Base-by-base conservation (phyloP, 768 basidiomycete species). In the Hemileccinum impolitum region DNA sequence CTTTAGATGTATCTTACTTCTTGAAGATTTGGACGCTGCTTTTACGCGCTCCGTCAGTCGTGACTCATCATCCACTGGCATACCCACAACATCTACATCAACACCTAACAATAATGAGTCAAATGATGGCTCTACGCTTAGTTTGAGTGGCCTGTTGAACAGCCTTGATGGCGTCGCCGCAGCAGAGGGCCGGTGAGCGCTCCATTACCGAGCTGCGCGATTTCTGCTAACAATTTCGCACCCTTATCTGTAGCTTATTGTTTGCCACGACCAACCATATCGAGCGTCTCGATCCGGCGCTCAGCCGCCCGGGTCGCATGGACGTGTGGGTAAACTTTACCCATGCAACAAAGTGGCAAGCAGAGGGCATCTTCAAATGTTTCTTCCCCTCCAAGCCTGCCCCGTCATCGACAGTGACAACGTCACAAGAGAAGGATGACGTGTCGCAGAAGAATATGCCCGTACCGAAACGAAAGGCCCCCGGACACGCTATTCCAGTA, bases 181-280 rank as follows among this genome's bases (percentile, higher is more conserved):
- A 53, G 87, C 86, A 51, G 87, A 91, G 66, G 90, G 90, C 67
- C 83, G 90, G 85, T 90, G 63, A 59, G 87, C 75, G 5, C 39
- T 41, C 43, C 51, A 23, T 51, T 35, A 39, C 31, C 25, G 30
- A 25, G 12, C 9, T 50, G 56, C 30, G 56, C 6, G 13, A 19
- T 38, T 51, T 57, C 54, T 15, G 51, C 65, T 57, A 17, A 63
- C 26, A 23, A 25, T 34, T 53, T 56, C 44, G 41, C 51, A 57
- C 52, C 42, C 45, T 43, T 46, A 48, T 49, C 28, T 40, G 85
- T 21, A 62, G 89, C 35, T 77, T 95, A 50, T 75, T 94, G 10
- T 94, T 94, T 67, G 92, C 91, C 45, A 93, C 90, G 7, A 93
- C 90, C 12, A 96, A 96, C 70, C 93, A 95, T 64, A 90, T 93